phyloP scores from a whole-genome alignment of 352 stramenopile genomes.

The Globisporangium iwayamae region DNA sequence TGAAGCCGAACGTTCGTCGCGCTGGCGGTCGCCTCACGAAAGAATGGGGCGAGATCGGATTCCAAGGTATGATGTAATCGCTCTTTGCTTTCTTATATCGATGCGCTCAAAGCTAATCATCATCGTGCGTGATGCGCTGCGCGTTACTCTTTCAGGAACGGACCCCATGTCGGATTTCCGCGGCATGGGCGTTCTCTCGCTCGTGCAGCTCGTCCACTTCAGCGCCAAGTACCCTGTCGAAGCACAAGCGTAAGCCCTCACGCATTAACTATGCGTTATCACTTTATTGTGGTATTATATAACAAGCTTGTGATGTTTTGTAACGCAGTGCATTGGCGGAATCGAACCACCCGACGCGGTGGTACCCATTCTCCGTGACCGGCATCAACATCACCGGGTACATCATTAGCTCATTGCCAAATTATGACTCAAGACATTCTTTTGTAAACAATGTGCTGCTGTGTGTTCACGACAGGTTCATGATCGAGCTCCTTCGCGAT shows the following conservation, averaged over 20 bases:
- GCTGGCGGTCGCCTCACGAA: conserved; percentile 78
- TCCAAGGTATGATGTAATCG: conserved; percentile 48
- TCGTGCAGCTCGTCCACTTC: conserved; percentile 77
- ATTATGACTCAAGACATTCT: background rate
- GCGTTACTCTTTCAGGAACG: conserved; percentile 31
- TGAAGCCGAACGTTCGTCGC: conserved; percentile 78
- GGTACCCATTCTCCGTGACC: conserved; percentile 85
- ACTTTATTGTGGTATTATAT: background rate
- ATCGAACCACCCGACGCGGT: conserved; percentile 80
- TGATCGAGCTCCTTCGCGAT: conserved; percentile 72
- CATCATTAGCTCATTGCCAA: background rate
- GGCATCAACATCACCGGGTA: conserved; percentile 85
- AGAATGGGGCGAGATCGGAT: conserved; percentile 86
- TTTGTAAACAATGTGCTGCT: too few relatives aligned
- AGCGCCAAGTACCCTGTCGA: conserved; percentile 70
- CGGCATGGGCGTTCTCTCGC: conserved; percentile 77
- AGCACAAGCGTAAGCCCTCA: conserved; percentile 46
- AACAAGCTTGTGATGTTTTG: background rate
- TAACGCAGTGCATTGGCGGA: conserved; percentile 60
- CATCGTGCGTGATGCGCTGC: background rate
- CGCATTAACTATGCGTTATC: background rate
- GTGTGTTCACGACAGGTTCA: conserved; percentile 35
- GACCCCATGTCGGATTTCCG: conserved; percentile 86
- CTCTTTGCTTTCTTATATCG: background rate
- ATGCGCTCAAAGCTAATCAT: too few relatives aligned